phyloP scores from a whole-genome alignment of 2,329 filamentous ascomycete species.

The Paramyrothecium roridum region DNA sequence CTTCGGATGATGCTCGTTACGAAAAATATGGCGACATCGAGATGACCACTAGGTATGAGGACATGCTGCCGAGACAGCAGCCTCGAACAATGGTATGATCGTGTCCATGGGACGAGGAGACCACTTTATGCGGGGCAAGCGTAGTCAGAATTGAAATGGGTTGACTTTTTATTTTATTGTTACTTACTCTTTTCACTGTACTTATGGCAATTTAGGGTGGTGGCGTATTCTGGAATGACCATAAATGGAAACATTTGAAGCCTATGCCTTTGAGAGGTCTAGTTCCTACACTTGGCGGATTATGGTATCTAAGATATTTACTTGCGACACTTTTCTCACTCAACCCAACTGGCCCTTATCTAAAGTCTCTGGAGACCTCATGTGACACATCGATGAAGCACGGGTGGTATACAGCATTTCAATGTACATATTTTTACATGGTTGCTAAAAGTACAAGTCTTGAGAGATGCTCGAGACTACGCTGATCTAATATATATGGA shows the following conservation, averaged over 20 bases:
- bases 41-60: conserved; percentile 52
- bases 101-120: background rate
- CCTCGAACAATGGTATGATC: conserved; percentile 41
- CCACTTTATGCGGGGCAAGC: no score
- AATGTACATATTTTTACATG: conserved; percentile 34
- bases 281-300: no score
- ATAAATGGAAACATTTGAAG: background rate
- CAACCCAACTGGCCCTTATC: no score
- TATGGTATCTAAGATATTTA: background rate
- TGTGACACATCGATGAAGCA: background rate
- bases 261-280: no score
- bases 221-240: conserved; percentile 22
- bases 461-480: background rate
- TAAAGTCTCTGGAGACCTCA: background rate
- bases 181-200: background rate
- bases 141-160: no score
- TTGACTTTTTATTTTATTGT: background rate
- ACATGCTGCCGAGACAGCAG: conserved; percentile 50
- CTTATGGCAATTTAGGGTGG: conserved; percentile 7
- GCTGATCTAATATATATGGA: background rate
- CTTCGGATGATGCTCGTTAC: conserved; percentile 29
- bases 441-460: conserved; percentile 10
- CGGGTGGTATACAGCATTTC: conserved; percentile 19
- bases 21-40: conserved; percentile 45
- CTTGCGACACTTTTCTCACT: background rate